Evolutionary conservation across 257 asterid genomes (phyloP), one percentile per base, ranked within the genome.

Genomic region (Nicotiana noctiflora): DNA sequence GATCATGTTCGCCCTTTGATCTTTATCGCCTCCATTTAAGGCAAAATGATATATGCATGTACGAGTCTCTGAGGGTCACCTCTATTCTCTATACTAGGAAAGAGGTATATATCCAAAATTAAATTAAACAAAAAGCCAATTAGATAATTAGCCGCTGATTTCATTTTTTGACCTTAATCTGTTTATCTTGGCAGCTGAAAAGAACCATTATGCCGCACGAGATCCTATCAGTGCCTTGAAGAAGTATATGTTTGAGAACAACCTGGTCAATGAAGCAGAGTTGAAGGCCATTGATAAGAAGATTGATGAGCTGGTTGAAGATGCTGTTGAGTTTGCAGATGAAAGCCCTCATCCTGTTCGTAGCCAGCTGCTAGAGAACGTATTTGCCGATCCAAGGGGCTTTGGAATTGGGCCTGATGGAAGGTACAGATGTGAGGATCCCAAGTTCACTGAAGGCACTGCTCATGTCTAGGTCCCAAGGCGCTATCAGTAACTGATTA

Each of bases 401-500:
- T 95, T 95, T 23, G 98, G 99, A 5, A 95, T 95, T 55, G 99
- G 97, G 61, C 98, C 99, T 11, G 97, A 93, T 76, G 99, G 99
- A 17, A 91, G 85, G 90, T 95, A 95, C 93, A 90, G 99, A 88
- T 95, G 99, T 61, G 98, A 93, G 92, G 98, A 95, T 75, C 99
- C 99, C 64, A 95, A 95, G 84, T 95, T 95, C 86, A 95, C 99
- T 0, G 89, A 95, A 84, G 99, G 99, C 84, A 93, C 99, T 80
- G 99, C 99, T 29, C 98, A 91, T 84, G 97, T 95, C 81, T 93
- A 88, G 21, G 21, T 44, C 77, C 6, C 77, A 19, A 5, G 76
- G 56, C 32, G 0, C 76, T n/a, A 37, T 68, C 76, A 68, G 56
- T 68, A 68, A 19, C 40, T 52, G 21, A 40, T 19, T n/a, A 68